Conservation (phyloP, 169 alveolate species). For the Plasmodium cynomolgi region DNA sequence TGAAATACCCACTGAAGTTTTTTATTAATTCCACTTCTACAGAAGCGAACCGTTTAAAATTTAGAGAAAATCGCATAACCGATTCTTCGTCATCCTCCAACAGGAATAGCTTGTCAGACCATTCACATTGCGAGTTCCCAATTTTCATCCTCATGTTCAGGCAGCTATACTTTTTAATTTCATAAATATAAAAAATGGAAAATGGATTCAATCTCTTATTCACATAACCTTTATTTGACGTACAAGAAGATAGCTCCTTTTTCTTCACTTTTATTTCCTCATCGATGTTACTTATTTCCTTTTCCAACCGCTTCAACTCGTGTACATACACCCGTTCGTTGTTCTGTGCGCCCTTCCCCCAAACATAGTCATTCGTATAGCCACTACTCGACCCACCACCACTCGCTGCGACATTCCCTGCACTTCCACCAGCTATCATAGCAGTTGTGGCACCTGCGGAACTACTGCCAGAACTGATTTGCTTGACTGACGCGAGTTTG, state of each 20-base stretch:
- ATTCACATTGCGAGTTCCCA: conserved; percentile 75
- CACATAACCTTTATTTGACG: conserved; percentile 61
- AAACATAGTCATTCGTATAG: not conserved
- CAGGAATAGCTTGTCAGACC: conserved; percentile 61
- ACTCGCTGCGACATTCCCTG: no score
- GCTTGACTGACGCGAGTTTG: not conserved
- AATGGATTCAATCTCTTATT: conserved; percentile 69
- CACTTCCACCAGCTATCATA: not conserved
- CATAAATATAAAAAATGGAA: conserved; percentile 72
- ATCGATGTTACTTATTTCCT: conserved; percentile 52
- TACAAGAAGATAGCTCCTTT: conserved; percentile 24
- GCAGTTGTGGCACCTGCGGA: not conserved
- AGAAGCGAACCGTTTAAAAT: conserved; percentile 70
- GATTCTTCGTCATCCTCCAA: conserved; percentile 74
- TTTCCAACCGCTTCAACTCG: conserved; percentile 53
- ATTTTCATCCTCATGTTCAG: conserved; percentile 66
- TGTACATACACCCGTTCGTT: conserved; percentile 45
- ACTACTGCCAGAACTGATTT: not conserved
- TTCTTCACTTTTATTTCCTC: conserved; percentile 57
- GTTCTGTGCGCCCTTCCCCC: not conserved
- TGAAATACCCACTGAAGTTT: conserved; percentile 70
- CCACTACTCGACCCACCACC: not conserved
- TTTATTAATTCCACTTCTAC: conserved; percentile 70
- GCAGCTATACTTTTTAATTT: conserved; percentile 65
- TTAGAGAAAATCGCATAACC: conserved; percentile 59